These are phyloP conservation scores for Effrenium voratum DNA, from an alignment of 73 alveolate genomes.

Conservation along the genomic window DNA sequence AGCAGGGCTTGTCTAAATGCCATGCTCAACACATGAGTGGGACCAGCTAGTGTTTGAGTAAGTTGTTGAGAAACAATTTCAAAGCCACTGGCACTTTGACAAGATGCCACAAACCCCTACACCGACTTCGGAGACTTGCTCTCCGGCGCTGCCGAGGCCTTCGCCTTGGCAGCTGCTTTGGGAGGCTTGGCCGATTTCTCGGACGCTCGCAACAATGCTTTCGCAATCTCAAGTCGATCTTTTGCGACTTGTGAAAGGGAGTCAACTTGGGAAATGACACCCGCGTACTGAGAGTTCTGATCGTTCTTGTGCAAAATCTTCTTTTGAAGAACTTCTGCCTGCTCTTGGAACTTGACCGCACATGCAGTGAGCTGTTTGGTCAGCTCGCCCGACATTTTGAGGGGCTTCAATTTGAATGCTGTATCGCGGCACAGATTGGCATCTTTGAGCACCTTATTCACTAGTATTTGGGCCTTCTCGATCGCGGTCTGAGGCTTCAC, in stretches of 20 bases:
- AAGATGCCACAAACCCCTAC: no score
- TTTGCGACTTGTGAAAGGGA: background rate
- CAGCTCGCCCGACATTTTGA: background rate
- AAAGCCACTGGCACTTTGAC: no score
- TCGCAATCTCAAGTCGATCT: conserved; percentile 7
- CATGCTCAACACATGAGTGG: no score
- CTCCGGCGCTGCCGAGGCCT: no score
- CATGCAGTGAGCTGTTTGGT: conserved; percentile 4
- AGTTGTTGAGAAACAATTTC: no score
- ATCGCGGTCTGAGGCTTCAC: background rate
- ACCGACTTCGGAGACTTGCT: no score
- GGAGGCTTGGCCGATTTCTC: background rate
- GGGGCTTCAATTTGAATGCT: conserved; percentile 30
- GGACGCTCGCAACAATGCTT: conserved; percentile 21
- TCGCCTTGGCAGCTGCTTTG: background rate
- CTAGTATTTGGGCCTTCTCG: background rate
- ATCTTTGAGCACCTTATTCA: background rate
- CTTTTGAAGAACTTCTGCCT: background rate
- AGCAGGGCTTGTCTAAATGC: no score
- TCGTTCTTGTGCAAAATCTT: background rate
- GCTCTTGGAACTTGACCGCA: background rate
- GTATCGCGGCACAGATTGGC: background rate
- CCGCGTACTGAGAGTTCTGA: conserved; percentile 1
- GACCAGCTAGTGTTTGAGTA: no score
- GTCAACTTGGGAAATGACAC: background rate